Base-by-base conservation (phyloP, 176 grass and related monocot genomes). In the Oryza nivara region DNA sequence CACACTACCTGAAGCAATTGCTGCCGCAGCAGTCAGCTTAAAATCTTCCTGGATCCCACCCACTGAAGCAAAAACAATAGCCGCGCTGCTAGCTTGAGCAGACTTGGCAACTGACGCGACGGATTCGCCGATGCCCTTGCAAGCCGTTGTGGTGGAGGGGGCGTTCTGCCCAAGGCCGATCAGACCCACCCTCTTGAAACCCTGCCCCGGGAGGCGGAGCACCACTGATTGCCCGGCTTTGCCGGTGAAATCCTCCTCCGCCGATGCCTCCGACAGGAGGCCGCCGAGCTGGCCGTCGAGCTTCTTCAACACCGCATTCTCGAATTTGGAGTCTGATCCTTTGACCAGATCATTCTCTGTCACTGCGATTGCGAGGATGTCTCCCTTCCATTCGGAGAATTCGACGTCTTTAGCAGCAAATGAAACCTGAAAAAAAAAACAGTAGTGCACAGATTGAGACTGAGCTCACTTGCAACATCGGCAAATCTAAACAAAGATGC, bases 201-300 rank as follows among this genome's bases (percentile, higher is more conserved):
- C 89, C 68, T 92, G 91, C 7, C 96, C 91, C 0, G 89, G 81
- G 28, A 98, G 85, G 26, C 96, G 91, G 61, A 98, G 96, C 2
- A 98, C 89, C 41, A 88, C 83, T 7, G 89, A 90, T 67, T 98
- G 96, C 17, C 93, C 93, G 15, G 89, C 47, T 80, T 98, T 98
- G 22, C 93, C 96, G 10, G 86, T 91, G 67, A 98, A 98, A 80
- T 98, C 96, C 76, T 98, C 96, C 83, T 98, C 96, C 0, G 81
- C 75, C 0, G 89, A 92, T 67, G 86, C 88, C 85, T 98, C 96
- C 1, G 63, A 85, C 22, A 98, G 81, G 56, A 98, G 89, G 47
- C 96, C 93, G 35, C 88, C 40, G 65, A 98, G 85, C 77, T 94
- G 90, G 19, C 56, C 73, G 30, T 98, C 96, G 2, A 98, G 85